Conservation (phyloP, 108 stramenopile species). For the Cyclotella kingstonii region DNA sequence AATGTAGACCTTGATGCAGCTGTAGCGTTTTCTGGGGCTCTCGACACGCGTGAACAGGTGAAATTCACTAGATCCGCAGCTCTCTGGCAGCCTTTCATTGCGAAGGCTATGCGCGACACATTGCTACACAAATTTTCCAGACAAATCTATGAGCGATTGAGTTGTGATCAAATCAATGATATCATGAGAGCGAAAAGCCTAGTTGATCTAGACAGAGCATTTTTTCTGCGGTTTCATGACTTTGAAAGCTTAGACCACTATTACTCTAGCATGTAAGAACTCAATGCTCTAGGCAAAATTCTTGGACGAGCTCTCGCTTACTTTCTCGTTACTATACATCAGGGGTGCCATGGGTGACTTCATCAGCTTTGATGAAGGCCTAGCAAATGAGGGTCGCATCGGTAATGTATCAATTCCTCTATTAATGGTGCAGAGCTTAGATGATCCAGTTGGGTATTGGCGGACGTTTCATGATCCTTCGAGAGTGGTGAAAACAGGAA, state of each 20-base stretch:
- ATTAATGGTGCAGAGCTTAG: conserved; percentile 60
- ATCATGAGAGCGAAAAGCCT: conserved; percentile 61
- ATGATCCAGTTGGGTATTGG: conserved; percentile 78
- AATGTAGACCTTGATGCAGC: conserved; percentile 67
- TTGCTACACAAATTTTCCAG: conserved; percentile 63
- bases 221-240: conserved; percentile 70
- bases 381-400: conserved; percentile 50
- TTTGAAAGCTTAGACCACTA: conserved; percentile 67
- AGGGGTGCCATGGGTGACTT: conserved; percentile 78
- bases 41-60: conserved; percentile 69
- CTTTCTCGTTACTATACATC: neutral
- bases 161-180: conserved; percentile 37
- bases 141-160: conserved; percentile 46
- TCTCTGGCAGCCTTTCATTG: conserved; percentile 91
- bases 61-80: conserved; percentile 58
- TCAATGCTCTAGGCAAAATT: no score
- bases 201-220: conserved; percentile 52
- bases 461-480: conserved; percentile 53
- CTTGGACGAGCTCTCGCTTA: neutral
- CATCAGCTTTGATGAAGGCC: conserved; percentile 14
- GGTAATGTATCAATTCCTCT: conserved; percentile 65
- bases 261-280: conserved; percentile 36
- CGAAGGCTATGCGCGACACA: conserved; percentile 55
- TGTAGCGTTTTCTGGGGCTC: conserved; percentile 65
- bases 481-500: conserved; percentile 51